phyloP scores from a whole-genome alignment of 345 rosid species.

The Fremontodendron californicum region DNA sequence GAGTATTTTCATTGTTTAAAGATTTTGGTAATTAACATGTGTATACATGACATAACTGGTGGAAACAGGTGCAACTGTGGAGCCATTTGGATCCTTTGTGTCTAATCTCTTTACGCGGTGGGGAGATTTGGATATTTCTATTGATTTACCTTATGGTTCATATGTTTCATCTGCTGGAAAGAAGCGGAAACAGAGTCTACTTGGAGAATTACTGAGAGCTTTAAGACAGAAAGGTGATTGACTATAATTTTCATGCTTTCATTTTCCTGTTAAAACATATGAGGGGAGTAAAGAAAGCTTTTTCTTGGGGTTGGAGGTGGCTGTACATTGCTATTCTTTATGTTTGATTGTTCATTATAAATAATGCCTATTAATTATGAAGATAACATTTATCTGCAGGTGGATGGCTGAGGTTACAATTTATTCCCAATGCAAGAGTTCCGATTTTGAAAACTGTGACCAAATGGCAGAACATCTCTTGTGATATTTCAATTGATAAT shows the following conservation, averaged over 20 bases:
- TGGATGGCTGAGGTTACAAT: conserved; percentile 48
- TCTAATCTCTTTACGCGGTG: conserved; percentile 72
- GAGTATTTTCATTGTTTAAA: background rate
- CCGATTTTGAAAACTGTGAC: conserved; percentile 76
- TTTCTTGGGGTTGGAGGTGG: too few species aligned
- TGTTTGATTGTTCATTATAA: conserved; percentile 9
- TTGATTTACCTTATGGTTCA: conserved; percentile 49
- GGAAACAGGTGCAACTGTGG: conserved; percentile 73
- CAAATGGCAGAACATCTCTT: conserved; percentile 47
- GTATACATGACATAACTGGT: conserved; percentile 12
- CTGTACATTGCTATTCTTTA: background rate
- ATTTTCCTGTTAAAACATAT: background rate
- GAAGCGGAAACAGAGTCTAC: conserved; percentile 57
- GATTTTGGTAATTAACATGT: background rate
- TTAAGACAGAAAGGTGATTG: conserved; percentile 52
- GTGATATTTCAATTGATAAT: conserved; percentile 85
- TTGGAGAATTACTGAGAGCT: conserved; percentile 50
- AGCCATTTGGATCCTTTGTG: conserved; percentile 87
- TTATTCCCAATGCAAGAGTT: conserved; percentile 61
- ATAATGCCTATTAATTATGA: background rate
- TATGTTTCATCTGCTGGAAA: conserved; percentile 63
- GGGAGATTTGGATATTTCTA: conserved; percentile 86
- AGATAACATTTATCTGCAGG: conserved; percentile 35
- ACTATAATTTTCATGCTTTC: background rate
- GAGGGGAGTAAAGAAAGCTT: too few species aligned